These are phyloP conservation scores for Herpetomonas muscarum DNA, from an alignment of 208 protist genomes.

Conservation along the genomic window DNA sequence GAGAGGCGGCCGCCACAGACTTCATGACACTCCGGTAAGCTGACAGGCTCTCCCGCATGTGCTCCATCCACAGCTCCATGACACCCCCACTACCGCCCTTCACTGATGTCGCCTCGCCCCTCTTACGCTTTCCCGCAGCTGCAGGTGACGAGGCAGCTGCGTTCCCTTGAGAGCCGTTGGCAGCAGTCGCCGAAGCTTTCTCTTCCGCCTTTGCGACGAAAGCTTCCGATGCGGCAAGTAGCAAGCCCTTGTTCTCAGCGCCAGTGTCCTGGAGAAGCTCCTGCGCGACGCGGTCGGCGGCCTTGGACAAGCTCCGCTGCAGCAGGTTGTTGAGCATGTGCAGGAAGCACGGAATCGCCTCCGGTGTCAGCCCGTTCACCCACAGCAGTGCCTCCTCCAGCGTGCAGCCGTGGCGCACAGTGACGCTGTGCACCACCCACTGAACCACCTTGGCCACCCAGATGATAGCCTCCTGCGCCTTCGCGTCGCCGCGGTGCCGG, in stretches of 20 bases:
- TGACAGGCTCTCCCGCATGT: conserved; percentile 39
- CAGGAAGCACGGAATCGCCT: conserved; percentile 73
- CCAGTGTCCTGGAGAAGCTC: conserved; percentile 38
- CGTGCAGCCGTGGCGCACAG: conserved; percentile 66
- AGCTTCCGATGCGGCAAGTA: conserved; percentile 47
- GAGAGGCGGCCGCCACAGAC: conserved; percentile 32
- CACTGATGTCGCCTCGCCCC: background rate
- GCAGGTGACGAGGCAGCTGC: background rate
- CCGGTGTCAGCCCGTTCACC: conserved; percentile 39
- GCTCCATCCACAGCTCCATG: conserved; percentile 48
- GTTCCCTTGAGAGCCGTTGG: background rate
- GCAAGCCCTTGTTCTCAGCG: conserved; percentile 41
- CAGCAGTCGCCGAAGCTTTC: background rate
- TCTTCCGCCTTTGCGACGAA: conserved; percentile 37
- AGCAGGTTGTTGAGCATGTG: conserved; percentile 80
- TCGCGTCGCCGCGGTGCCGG: conserved; percentile 17
- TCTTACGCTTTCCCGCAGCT: conserved; percentile 4
- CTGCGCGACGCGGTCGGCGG: conserved; percentile 69
- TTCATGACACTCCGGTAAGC: conserved; percentile 44
- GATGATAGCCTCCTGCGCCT: conserved; percentile 23
- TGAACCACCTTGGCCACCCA: conserved; percentile 78
- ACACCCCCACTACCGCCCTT: background rate
- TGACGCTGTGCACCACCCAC: conserved; percentile 83
- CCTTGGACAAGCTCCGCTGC: conserved; percentile 83
- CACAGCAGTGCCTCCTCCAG: conserved; percentile 70